These are phyloP conservation scores for Macrocybe gigantea DNA, from an alignment of 768 basidiomycete species.

Conservation along the genomic window DNA sequence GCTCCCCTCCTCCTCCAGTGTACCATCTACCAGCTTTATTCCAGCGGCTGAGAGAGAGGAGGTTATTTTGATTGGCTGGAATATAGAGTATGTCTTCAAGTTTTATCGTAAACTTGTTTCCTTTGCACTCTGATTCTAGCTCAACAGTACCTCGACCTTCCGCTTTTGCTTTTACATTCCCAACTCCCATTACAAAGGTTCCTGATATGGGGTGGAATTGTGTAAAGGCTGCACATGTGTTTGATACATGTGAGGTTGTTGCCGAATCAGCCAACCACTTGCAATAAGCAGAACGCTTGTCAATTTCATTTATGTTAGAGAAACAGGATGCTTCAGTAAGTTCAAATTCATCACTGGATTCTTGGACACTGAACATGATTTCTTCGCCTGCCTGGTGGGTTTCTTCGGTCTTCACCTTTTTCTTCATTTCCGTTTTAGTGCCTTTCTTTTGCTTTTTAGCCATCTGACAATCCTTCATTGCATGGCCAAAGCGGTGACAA, in stretches of 20 bases:
- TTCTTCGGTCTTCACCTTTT: no score
- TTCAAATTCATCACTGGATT: no score
- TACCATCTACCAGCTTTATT: constrained; percentile 4
- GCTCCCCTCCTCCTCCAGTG: neutral
- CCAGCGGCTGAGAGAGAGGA: constrained; percentile 5
- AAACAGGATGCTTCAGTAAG: no score
- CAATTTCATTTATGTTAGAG: neutral
- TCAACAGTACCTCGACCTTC: neutral
- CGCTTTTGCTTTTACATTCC: neutral
- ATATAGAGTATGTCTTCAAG: neutral
- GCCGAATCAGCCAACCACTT: constrained; percentile 7
- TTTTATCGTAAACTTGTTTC: neutral
- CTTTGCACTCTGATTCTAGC: neutral
- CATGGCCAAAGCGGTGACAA: no score
- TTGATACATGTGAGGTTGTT: constrained; percentile 6
- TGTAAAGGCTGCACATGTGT: neutral
- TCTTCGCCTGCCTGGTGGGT: no score
- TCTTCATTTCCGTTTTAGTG: no score
- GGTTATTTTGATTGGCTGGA: neutral
- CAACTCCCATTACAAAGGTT: neutral
- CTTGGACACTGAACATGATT: no score
- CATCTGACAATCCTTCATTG: no score
- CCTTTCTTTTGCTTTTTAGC: no score
- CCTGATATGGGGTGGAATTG: neutral
- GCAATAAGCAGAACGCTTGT: constrained; percentile 1